These are phyloP conservation scores for Trichosanthes truncata DNA, from an alignment of 306 rosid species.

Conservation along the genomic window DNA sequence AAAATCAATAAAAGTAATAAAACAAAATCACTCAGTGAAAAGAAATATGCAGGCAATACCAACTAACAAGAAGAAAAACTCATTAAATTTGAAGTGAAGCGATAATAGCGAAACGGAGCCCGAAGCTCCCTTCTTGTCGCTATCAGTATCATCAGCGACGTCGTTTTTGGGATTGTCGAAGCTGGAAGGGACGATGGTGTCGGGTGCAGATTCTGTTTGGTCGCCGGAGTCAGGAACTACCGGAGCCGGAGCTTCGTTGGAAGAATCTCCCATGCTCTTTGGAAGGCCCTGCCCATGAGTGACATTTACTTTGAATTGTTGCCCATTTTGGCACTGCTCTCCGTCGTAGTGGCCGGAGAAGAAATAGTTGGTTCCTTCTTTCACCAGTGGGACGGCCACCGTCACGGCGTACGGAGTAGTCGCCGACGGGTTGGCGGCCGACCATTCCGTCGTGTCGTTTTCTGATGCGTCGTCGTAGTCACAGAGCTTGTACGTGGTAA, in stretches of 20 bases:
- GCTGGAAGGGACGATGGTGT: slow-evolving; percentile 70
- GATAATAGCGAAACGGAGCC: slow-evolving; percentile 22
- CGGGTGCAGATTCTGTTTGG: slow-evolving; percentile 50
- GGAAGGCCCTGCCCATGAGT: slow-evolving; percentile 78
- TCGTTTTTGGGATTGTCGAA: slow-evolving; percentile 48
- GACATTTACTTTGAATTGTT: slow-evolving; percentile 53
- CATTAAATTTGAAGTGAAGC: slow-evolving; percentile 3
- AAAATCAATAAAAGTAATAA: neutral
- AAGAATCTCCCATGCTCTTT: slow-evolving; percentile 14
- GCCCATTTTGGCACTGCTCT: slow-evolving; percentile 72
- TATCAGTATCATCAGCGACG: slow-evolving; percentile 10
- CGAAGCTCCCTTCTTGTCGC: slow-evolving; percentile 23
- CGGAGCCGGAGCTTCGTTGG: slow-evolving; percentile 49
- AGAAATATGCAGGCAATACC: neutral
- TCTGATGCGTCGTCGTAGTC: slow-evolving; percentile 59
- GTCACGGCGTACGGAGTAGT: slow-evolving; percentile 30
- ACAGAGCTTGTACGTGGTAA: slow-evolving; percentile 59
- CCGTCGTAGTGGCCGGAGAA: slow-evolving; percentile 86
- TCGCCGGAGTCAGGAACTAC: slow-evolving; percentile 40
- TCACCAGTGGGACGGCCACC: slow-evolving; percentile 51
- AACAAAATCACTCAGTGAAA: neutral
- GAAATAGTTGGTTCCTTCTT: slow-evolving; percentile 60
- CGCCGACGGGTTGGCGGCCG: slow-evolving; percentile 44
- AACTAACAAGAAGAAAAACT: neutral
- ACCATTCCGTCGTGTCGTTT: slow-evolving; percentile 61